Evolutionary conservation across 352 stramenopile genomes (phyloP).

Genomic region (Pythium brachiatum): DNA sequence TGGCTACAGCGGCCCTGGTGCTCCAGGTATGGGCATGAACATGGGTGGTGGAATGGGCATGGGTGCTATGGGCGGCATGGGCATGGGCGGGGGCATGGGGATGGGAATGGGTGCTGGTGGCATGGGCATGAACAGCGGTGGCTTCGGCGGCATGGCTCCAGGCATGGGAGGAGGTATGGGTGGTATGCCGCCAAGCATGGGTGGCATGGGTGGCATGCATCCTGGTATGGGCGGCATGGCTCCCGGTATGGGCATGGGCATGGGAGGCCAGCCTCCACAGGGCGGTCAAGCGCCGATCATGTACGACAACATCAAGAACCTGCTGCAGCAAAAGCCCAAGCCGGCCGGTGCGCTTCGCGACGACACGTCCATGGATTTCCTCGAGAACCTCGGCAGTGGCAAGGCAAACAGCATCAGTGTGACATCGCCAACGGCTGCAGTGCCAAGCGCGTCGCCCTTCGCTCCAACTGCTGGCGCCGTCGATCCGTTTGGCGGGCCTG

Average conservation of each 20-base stretch:
- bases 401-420: slow-evolving; percentile 37
- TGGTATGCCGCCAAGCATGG: slow-evolving; percentile 19
- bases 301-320: slow-evolving; percentile 85
- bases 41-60: slow-evolving; percentile 8
- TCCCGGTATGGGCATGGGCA: slow-evolving; percentile 26
- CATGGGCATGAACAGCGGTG: slow-evolving; percentile 13
- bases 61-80: slow-evolving; percentile 11
- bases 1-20: slow-evolving; percentile 11
- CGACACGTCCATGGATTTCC: slow-evolving; percentile 63
- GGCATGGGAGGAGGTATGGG: slow-evolving; percentile 13
- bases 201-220: slow-evolving; percentile 24
- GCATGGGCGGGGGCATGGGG: slow-evolving; percentile 14
- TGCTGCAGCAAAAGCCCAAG: slow-evolving; percentile 72
- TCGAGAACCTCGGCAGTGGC: slow-evolving; percentile 48
- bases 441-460: slow-evolving; percentile 12
- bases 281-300: slow-evolving; percentile 42
- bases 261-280: slow-evolving; percentile 13
- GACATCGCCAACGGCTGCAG: slow-evolving; percentile 22
- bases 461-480: background rate
- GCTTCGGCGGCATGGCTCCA: slow-evolving; percentile 13
- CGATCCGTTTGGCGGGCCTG: slow-evolving; percentile 34
- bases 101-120: slow-evolving; percentile 8
- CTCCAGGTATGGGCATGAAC: slow-evolving; percentile 23
- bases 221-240: slow-evolving; percentile 25
- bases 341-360: slow-evolving; percentile 27